A percentile compares a stretch with the other conserved stretches of the same genome.
Evolutionary conservation across 106 monocot genomes (phyloP).

Genomic region (Hemerocallis citrina): DNA sequence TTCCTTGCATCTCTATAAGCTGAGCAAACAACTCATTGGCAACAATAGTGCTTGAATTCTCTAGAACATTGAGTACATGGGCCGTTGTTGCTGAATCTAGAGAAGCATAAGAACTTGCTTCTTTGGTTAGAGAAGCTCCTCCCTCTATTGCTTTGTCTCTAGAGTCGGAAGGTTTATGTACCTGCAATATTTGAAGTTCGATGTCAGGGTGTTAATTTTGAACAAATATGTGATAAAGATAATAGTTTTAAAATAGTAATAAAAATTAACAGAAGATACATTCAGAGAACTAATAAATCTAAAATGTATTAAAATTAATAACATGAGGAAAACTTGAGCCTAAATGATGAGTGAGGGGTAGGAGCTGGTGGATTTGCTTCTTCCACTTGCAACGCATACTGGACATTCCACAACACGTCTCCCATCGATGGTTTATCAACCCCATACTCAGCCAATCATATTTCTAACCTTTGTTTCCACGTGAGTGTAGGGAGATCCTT

Average conservation of each 20-base stretch:
- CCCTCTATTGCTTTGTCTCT: not conserved
- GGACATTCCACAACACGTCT: constrained; percentile 24
- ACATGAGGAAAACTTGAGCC: too few relatives aligned
- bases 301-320: too few relatives aligned
- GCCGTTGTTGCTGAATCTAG: not conserved
- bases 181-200: constrained; percentile 2
- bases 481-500: constrained; percentile 27
- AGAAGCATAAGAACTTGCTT: too few relatives aligned
- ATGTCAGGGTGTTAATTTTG: not conserved
- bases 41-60: constrained; percentile 19
- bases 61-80: not conserved
- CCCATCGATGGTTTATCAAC: constrained; percentile 29
- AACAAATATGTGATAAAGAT: not conserved
- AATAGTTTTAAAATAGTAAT: not conserved
- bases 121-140: not conserved
- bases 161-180: not conserved
- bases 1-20: constrained; percentile 28
- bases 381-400: constrained; percentile 23
- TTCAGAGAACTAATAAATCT: too few relatives aligned
- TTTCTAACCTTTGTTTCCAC: constrained; percentile 28
- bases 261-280: too few relatives aligned
- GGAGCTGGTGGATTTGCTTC: constrained; percentile 15
- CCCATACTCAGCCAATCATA: constrained; percentile 23
- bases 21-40: constrained; percentile 32
- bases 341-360: too few relatives aligned